Evolutionary conservation across 78 protist genomes (phyloP), one percentile per base, ranked within the genome.

Genomic region (Dictyostelium brefeldianum): DNA sequence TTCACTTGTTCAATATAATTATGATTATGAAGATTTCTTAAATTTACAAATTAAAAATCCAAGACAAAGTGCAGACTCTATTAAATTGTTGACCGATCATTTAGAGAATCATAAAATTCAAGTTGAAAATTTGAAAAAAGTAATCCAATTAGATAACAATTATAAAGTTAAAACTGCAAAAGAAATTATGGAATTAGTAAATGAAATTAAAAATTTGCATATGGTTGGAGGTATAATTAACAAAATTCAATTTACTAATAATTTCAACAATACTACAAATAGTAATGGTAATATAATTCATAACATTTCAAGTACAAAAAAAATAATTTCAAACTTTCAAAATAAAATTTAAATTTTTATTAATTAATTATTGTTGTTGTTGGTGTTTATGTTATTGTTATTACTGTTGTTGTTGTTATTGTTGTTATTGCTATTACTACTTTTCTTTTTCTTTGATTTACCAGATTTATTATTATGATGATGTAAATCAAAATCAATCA

Each of bases 401-500:
- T 14, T 53, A 53, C 18, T 53, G 18, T 53, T 53, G 20, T 53
- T 56, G n/a, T 20, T 56, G 10, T 56, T 56, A 56, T 56, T 56
- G 20, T 6, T 53, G 14, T 14, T 53, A 12, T 53, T 53, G 14
- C 20, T 57, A n/a, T 11, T 20, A 25, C 27, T 62, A 11, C 27
- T 62, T 12, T 67, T 67, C 4, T 67, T 73, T 46, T 73, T 36
- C 46, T 73, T 73, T 73, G 43, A 43, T 29, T 73, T 73, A 15
- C 54, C 41, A 20, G 43, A 43, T 6, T 36, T 29, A 46, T 17
- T 71, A 43, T 73, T 73, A 20, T 47, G 20, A 27, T 51, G 65
- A 56, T 87, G 83, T 22, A 50, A 53, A 64, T 87, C 93, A 31
- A 87, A 87, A 41, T 87, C 83, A 64, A 47, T 74, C 36, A 87